Percentiles rank a stretch among this genome's conserved stretches.
phyloP scores from a whole-genome alignment of 2,329 filamentous ascomycete species.

The Fusarium redolens region DNA sequence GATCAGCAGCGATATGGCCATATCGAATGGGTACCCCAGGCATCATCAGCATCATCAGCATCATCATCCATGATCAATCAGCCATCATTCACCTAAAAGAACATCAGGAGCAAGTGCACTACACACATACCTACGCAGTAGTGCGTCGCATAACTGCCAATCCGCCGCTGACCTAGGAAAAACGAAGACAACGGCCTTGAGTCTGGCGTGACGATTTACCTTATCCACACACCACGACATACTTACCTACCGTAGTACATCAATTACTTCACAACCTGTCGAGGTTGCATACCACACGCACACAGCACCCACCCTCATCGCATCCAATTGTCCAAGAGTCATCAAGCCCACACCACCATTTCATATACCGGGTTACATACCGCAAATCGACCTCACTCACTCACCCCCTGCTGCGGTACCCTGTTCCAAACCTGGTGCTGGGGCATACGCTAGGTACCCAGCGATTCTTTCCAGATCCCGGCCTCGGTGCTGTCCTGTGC shows the following conservation, averaged over 20 bases:
- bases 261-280: neutral
- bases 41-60: slow-evolving; percentile 34
- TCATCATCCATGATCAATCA: slow-evolving; percentile 38
- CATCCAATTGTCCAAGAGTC: slow-evolving; percentile 5
- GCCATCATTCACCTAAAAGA: slow-evolving; percentile 19
- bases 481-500: slow-evolving; percentile 25
- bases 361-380: slow-evolving; percentile 26
- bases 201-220: slow-evolving; percentile 23
- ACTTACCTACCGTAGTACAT: slow-evolving; percentile 1
- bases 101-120: slow-evolving; percentile 17
- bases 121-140: neutral
- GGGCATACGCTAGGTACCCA: slow-evolving; percentile 2
- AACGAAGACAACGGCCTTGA: slow-evolving; percentile 35
- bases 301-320: slow-evolving; percentile 3
- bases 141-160: slow-evolving; percentile 1
- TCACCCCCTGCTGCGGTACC: slow-evolving; percentile 10
- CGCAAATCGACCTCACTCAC: slow-evolving; percentile 20
- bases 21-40: slow-evolving; percentile 10
- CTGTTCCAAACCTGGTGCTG: slow-evolving; percentile 22
- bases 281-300: neutral
- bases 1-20: slow-evolving; percentile 32
- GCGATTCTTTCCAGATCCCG: slow-evolving; percentile 15
- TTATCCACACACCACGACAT: slow-evolving; percentile 8
- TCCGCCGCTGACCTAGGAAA: slow-evolving; percentile 31
- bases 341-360: slow-evolving; percentile 24